phyloP scores from a whole-genome alignment of 768 basidiomycete species.

The Boletus huronensis region DNA sequence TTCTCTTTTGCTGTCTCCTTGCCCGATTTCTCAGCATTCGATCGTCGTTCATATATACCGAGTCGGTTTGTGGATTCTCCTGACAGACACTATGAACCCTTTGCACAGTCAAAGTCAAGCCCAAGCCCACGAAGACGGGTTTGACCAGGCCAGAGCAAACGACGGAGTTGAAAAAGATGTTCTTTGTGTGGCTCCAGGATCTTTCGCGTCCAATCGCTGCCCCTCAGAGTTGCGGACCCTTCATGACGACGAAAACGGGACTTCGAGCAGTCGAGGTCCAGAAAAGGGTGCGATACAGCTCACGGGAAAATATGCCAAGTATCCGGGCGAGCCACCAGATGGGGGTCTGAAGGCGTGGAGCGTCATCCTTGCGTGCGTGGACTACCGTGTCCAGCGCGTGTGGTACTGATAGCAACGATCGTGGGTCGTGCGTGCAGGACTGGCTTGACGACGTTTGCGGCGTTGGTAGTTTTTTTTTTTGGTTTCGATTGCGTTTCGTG shows the following conservation, averaged over 20 bases:
- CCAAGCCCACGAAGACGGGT: neutral
- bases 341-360: slow-evolving; percentile 32
- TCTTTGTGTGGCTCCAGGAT: neutral
- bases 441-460: slow-evolving; percentile 35
- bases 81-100: neutral
- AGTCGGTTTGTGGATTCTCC: neutral
- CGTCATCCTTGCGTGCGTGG: slow-evolving; percentile 28
- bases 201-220: neutral
- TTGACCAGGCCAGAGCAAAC: neutral
- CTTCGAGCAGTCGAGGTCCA: neutral
- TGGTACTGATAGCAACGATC: neutral
- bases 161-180: neutral
- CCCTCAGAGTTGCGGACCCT: slow-evolving; percentile 12
- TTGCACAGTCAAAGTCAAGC: neutral
- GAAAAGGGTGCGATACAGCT: slow-evolving; percentile 4
- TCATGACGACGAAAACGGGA: neutral
- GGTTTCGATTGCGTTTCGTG: neutral
- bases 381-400: neutral
- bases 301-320: slow-evolving; percentile 15
- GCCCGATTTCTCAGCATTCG: neutral
- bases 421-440: slow-evolving; percentile 7
- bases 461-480: slow-evolving; percentile 33
- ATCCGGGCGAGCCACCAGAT: slow-evolving; percentile 26
- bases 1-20: neutral
- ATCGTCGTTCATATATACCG: neutral